Base-by-base conservation (phyloP, 176 grass and related monocot species). In the Hsuehochloa calcarea region DNA sequence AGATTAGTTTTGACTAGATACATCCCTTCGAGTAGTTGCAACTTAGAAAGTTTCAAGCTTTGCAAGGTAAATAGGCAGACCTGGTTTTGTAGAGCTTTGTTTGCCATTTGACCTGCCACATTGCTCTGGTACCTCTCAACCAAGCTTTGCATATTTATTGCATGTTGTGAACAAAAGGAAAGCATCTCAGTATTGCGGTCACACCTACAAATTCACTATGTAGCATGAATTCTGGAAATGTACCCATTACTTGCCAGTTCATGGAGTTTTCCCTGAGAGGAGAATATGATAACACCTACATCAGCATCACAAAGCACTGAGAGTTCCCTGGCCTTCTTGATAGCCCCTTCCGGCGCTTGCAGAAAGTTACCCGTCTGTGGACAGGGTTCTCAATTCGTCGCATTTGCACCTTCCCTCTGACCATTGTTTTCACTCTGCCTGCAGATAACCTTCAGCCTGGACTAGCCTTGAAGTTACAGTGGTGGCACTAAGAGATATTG, bases 301-400 rank as follows among this genome's bases (percentile, higher is more conserved):
- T n/a, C n/a, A n/a, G n/a, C n/a, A n/a, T n/a, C n/a, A n/a, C n/a
- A n/a, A n/a, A n/a, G 80, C 56, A 68, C 83, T 8, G 90, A 89
- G 20, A 89, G 80, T 85, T 92, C 87, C 54, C 47, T 89, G 65
- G 90, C 83, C 75, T 92, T 89, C 68, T 89, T 92, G 69, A 89
- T 79, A 92, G 61, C n/a, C 87, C 87, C 19, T 78, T 62, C 9
- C 20, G 50, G 16, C 83, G 68, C 80, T 92, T 92, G 62, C 79
- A 83, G 87, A 89, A 89, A 41, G 90, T 89, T 85, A 89, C 90
- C 83, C 47, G 74, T 65, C 86, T 77, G 40, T 86, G 87, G 59
- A 79, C 79, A 65, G 74, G 79, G 61, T 89, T 92, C 79, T 92
- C 83, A 60, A 92, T 92, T 73, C 10, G 60, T 60, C 5, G 54